Evolutionary conservation across 306 rosid species (phyloP), one percentile per base, ranked within the genome.

Genomic region (Inga laurina): DNA sequence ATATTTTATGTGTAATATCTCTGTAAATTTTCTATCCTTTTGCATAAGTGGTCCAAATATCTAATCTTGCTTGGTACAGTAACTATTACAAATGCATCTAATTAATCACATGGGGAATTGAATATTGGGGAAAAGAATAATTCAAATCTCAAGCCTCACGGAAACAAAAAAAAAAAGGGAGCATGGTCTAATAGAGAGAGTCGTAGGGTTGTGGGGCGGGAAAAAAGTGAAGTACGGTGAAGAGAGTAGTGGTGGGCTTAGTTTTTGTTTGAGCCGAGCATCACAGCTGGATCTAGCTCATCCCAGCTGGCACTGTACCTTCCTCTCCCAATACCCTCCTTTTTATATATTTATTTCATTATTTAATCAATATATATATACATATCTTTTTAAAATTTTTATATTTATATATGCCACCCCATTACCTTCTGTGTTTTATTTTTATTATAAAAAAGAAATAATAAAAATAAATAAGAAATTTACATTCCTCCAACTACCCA

Each of bases 281-380:
- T 11, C 44, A 82, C 85, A 87, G 87, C 87, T 87, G 90, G 90
- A 74, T 18, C 72, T 68, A 81, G 79, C 79, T 46, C 84, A 81
- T 19, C 54, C 87, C 86, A 87, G 87, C 85, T 87, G 87, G 79
- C 74, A 84, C 66, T 78, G 90, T 84, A 84, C 84, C 84, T 72
- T 61, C 67, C 19, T 3, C 12, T 11, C 0, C 54, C 3, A 83
- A 81, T 82, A 79, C 41, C 85, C 87, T 81, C 82, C 83, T 13
- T 52, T n/a, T 56, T 56, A 21, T 57, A 21, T 57, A 8, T 52
- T 52, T 7, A 52, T 14, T 4, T 52, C 7, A 18, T 52, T 16
- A 39, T 54, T 14, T 52, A 54, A 52, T 19, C 30, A 27, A 27
- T 27, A 27, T 27, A 27, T 27, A 27, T 27, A 4, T 56, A 52